phyloP scores from a whole-genome alignment of 768 basidiomycete genomes.

The Porpolomopsis calyptriformis region DNA sequence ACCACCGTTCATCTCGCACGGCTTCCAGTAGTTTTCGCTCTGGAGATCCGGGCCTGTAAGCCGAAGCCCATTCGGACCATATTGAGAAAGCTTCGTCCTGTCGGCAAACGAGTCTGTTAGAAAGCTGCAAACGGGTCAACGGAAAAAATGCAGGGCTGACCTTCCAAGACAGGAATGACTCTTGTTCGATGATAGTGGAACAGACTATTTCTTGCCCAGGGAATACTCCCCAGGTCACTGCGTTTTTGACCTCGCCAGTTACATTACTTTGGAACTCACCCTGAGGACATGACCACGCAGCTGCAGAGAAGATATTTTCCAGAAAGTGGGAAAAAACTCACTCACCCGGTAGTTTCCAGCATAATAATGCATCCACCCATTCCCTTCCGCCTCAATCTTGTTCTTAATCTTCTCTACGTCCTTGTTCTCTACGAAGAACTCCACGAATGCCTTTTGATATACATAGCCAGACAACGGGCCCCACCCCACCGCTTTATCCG shows the following conservation, averaged over 20 bases:
- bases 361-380: constrained; percentile 73
- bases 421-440: constrained; percentile 72
- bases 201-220: constrained; percentile 93
- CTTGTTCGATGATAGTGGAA: constrained; percentile 91
- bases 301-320: constrained; percentile 52
- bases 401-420: constrained; percentile 52
- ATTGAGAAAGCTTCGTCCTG: constrained; percentile 95
- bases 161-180: constrained; percentile 96
- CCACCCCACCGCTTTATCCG: constrained; percentile 81
- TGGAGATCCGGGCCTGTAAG: constrained; percentile 66
- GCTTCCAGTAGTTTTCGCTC: constrained; percentile 65
- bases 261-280: constrained; percentile 78
- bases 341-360: constrained; percentile 70
- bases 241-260: constrained; percentile 69
- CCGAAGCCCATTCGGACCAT: constrained; percentile 90
- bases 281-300: constrained; percentile 45
- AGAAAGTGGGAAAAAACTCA: neutral
- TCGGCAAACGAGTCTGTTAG: constrained; percentile 4
- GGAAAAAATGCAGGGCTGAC: constrained; percentile 28
- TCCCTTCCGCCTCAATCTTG: constrained; percentile 41
- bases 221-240: constrained; percentile 98
- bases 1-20: constrained; percentile 69
- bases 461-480: constrained; percentile 89
- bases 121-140: neutral
- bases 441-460: constrained; percentile 95